These are phyloP conservation scores for Cyberlindnera veronae DNA, from an alignment of 805 yeast genomes.

Conservation along the genomic window DNA sequence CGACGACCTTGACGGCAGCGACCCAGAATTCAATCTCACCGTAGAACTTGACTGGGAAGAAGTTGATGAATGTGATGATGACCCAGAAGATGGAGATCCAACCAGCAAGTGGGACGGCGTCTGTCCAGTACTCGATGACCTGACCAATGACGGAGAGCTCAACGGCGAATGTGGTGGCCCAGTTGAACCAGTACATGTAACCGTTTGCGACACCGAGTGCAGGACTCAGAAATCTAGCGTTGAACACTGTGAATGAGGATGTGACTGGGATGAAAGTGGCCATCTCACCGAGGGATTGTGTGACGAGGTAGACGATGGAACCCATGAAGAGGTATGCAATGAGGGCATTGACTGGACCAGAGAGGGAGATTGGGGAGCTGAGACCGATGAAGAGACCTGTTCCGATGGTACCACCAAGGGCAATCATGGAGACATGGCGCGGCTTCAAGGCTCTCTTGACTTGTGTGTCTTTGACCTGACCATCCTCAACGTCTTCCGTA, in stretches of 20 bases:
- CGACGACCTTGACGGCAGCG: slow-evolving; percentile 61
- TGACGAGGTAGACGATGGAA: slow-evolving; percentile 57
- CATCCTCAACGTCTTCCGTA: slow-evolving; percentile 12
- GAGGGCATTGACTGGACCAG: slow-evolving; percentile 70
- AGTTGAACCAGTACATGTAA: slow-evolving; percentile 72
- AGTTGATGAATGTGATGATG: slow-evolving; percentile 49
- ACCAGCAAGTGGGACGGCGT: slow-evolving; percentile 63
- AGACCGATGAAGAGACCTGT: slow-evolving; percentile 73
- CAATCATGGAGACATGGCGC: slow-evolving; percentile 72
- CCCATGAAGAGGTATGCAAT: slow-evolving; percentile 68
- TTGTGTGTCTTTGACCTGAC: slow-evolving; percentile 33
- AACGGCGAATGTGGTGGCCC: slow-evolving; percentile 75
- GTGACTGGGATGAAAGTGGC: slow-evolving; percentile 72
- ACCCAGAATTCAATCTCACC: slow-evolving; percentile 80
- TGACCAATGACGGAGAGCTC: slow-evolving; percentile 73
- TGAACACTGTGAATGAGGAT: slow-evolving; percentile 65
- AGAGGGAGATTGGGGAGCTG: slow-evolving; percentile 46
- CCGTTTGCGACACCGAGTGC: slow-evolving; percentile 72
- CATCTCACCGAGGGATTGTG: slow-evolving; percentile 78
- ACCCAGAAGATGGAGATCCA: slow-evolving; percentile 71
- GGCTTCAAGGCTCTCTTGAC: slow-evolving; percentile 61
- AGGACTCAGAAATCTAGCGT: slow-evolving; percentile 61
- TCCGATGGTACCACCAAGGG: slow-evolving; percentile 78
- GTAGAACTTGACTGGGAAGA: slow-evolving; percentile 65
- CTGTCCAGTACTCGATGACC: slow-evolving; percentile 61